Percentiles rank a stretch among this genome's conserved stretches.
Conservation (phyloP, 805 yeast genomes). For the Kodamaea kaohsiungensis region DNA sequence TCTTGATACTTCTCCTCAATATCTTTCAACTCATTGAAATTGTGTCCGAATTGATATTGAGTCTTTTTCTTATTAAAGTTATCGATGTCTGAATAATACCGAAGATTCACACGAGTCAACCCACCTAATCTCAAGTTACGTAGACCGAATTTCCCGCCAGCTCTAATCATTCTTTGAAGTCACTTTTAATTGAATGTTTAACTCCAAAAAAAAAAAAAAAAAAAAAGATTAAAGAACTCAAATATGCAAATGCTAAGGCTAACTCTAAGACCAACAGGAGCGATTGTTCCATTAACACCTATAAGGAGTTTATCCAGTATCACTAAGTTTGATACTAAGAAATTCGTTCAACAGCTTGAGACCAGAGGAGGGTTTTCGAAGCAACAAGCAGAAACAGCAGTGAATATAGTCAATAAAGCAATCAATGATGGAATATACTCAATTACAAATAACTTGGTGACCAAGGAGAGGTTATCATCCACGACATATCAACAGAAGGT, state of each 20-base stretch:
- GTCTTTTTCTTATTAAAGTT: slow-evolving; percentile 39
- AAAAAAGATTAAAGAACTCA: too few relatives aligned
- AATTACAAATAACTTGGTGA: slow-evolving; percentile 76
- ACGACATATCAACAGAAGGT: slow-evolving; percentile 94
- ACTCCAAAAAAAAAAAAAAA: background rate
- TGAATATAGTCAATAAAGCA: slow-evolving; percentile 69
- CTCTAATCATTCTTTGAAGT: background rate
- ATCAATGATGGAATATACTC: slow-evolving; percentile 78
- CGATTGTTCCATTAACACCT: background rate
- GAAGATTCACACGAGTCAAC: background rate
- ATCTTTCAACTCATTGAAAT: slow-evolving; percentile 19
- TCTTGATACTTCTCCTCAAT: slow-evolving; percentile 12
- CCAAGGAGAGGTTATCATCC: slow-evolving; percentile 78
- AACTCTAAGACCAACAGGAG: background rate
- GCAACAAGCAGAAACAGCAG: slow-evolving; percentile 79
- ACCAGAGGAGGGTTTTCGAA: slow-evolving; percentile 67
- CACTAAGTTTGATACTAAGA: slow-evolving; percentile 72
- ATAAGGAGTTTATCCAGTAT: slow-evolving; percentile 23
- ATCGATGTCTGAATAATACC: slow-evolving; percentile 25
- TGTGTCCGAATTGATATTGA: slow-evolving; percentile 27
- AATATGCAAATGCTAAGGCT: background rate
- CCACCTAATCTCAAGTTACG: background rate
- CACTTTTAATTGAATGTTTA: background rate
- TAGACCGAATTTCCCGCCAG: background rate
- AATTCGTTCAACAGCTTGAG: slow-evolving; percentile 65